Evolutionary conservation across 345 rosid genomes (phyloP).

Genomic region (Trapa incisa): DNA sequence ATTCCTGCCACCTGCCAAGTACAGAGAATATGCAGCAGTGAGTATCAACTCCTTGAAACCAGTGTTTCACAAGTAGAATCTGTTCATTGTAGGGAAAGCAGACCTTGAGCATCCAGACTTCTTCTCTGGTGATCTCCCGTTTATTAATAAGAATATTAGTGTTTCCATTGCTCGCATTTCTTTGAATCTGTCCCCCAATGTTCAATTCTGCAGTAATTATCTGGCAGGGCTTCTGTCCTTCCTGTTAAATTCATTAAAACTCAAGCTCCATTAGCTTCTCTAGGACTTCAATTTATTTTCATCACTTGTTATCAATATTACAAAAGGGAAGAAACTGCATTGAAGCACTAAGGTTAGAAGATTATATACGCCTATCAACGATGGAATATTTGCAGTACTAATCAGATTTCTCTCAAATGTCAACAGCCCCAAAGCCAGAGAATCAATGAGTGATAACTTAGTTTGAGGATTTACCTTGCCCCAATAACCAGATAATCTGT

Average conservation of each 20-base stretch:
- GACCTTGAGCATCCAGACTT: conserved; percentile 64
- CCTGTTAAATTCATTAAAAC: conserved; percentile 31
- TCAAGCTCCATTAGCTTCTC: neutral
- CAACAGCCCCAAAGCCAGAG: too few species aligned
- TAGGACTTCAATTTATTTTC: neutral
- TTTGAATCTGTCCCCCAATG: conserved; percentile 37
- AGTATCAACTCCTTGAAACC: neutral
- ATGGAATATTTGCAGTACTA: neutral
- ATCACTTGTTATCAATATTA: neutral
- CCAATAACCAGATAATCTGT: conserved; percentile 72
- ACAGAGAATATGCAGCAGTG: neutral
- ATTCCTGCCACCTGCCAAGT: conserved; percentile 42
- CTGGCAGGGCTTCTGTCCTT: conserved; percentile 67
- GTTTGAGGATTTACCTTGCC: conserved; percentile 55
- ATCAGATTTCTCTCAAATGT: neutral
- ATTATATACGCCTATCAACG: neutral
- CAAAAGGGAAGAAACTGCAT: neutral
- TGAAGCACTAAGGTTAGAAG: neutral
- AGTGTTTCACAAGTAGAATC: neutral
- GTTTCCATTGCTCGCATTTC: conserved; percentile 65
- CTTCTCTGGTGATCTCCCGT: conserved; percentile 57
- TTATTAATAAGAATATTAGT: conserved; percentile 40
- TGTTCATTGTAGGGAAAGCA: conserved; percentile 1
- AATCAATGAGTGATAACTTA: neutral
- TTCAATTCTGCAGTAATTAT: conserved; percentile 42